phyloP scores from a whole-genome alignment of 768 basidiomycete genomes.

The Termitomyces sp. region DNA sequence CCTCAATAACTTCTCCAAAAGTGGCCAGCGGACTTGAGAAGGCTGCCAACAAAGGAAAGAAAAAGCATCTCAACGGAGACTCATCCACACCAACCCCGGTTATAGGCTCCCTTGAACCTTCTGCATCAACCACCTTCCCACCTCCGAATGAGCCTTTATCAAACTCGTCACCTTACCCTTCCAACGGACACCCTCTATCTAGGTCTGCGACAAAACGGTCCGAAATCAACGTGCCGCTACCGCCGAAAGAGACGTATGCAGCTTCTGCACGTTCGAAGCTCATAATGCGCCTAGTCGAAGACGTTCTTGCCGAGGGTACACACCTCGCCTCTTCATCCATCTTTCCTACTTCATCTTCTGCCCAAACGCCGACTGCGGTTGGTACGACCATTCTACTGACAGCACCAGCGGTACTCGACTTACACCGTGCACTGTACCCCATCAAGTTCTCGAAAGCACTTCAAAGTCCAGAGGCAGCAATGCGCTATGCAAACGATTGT shows the following conservation, averaged over 20 bases:
- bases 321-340: conserved; percentile 56
- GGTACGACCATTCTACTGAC: conserved; percentile 58
- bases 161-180: conserved; percentile 9
- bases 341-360: conserved; percentile 27
- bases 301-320: conserved; percentile 61
- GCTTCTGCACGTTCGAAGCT: conserved; percentile 55
- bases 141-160: background rate
- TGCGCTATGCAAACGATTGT: conserved; percentile 84
- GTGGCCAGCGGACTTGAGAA: conserved; percentile 56
- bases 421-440: conserved; percentile 78
- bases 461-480: conserved; percentile 45
- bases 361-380: conserved; percentile 28
- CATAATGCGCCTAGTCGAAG: conserved; percentile 52
- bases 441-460: conserved; percentile 48
- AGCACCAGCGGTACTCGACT: conserved; percentile 63
- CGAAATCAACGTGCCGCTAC: conserved; percentile 13
- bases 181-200: conserved; percentile 7
- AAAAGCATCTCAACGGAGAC: conserved; percentile 27
- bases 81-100: conserved; percentile 18
- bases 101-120: conserved; percentile 15
- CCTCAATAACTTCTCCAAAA: conserved; percentile 36
- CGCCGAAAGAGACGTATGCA: conserved; percentile 49
- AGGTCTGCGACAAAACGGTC: conserved; percentile 21
- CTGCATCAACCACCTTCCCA: background rate
- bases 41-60: conserved; percentile 51